Base-by-base conservation (phyloP, 2,329 filamentous ascomycete genomes). In the Zopfia rhizophila region DNA sequence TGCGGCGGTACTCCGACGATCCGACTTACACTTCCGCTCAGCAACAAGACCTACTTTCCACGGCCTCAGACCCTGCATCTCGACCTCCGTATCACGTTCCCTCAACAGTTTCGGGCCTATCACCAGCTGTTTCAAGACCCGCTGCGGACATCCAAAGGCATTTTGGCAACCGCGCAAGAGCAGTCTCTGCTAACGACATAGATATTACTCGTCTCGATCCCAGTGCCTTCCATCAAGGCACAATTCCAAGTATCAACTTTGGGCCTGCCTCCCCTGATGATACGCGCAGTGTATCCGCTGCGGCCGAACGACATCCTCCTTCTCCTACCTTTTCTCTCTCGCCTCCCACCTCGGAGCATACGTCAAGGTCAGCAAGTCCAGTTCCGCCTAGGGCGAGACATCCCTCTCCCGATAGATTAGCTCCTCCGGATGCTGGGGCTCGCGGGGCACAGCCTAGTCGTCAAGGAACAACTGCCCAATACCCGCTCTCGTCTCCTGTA, bases 1-100 rank as follows among this genome's bases (percentile, higher is more conserved):
- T 85, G 17, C 82, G 88, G 48, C 84, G 87, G 59, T 88, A 88
- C 63, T 89, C 87, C 1, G 86, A 89, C 51, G 83, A 87, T 51
- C 73, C 78, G 31, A 73, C 73, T n/a, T 72, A 65, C 39, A 75
- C 70, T 8, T 72, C 74, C 24, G 72, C 66, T 16, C 76, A 77
- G 48, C 72, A 77, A 44, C 74, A 76, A 46, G 76, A 78, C 52
- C 71, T 72, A 40, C 68, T 77, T 28, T 78, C 79, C 10, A 69
- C 77, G 11, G 58, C 71, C 5, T 79, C 79, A n/a, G 75, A 79
- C 63, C 78, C 76, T n/a, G 67, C 69, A 3, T 53, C 62, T 8
- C 64, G 72, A 14, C 71, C 72, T 18, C 66, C 68, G 3, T 73
- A 69, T 22, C 60, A 70, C 10, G 46, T 70, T 7, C 51, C 50